Evolutionary conservation across 352 stramenopile genomes (phyloP), one percentile per base, ranked within the genome.

Genomic region (Peronosclerospora sorghi): DNA sequence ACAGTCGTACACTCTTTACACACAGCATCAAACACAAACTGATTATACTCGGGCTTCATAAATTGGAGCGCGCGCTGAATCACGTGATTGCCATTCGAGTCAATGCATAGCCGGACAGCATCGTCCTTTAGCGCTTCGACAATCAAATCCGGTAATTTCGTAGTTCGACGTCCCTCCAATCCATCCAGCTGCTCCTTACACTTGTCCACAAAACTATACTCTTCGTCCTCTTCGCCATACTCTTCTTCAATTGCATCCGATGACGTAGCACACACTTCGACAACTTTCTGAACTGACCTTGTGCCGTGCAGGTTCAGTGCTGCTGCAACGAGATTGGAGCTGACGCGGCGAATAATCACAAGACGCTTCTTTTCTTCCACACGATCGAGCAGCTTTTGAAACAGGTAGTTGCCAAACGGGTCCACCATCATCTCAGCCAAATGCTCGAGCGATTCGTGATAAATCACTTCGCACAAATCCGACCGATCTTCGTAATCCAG

Each of bases 391-490:
- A 99, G 89, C 65, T 99, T 99, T 68, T 99, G 96, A 62, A 99
- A 98, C 9, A 99, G 63, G 50, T 99, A 99, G 59, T 98, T 99
- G 5, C 96, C 96, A 62, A 99, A 99, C 5, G 95, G 95, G 62
- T 99, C 95, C n/a, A 97, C 90, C 94, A 98, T 98, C 60, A 97
- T 95, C 58, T 97, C 91, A 8, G 85, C 84, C 67, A 97, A 84
- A 54, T 97, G 95, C 20, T 95, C 80, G 6, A 97, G 68, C n/a
- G 94, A 94, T 67, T 98, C 94, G n/a, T 92, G 77, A 41, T 97
- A 94, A 54, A 98, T 98, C 44, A 97, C 69, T 17, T 92, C 89
- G 15, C 93, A 93, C 48, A 96, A 64, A 45, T 88, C 74, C 4
- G 77, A 57, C 14, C 90, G 90, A 50, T 96, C 89, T 50, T 97